Evolutionary conservation across 2,329 filamentous ascomycete species (phyloP).

Genomic region (Hypoxylon sp.): DNA sequence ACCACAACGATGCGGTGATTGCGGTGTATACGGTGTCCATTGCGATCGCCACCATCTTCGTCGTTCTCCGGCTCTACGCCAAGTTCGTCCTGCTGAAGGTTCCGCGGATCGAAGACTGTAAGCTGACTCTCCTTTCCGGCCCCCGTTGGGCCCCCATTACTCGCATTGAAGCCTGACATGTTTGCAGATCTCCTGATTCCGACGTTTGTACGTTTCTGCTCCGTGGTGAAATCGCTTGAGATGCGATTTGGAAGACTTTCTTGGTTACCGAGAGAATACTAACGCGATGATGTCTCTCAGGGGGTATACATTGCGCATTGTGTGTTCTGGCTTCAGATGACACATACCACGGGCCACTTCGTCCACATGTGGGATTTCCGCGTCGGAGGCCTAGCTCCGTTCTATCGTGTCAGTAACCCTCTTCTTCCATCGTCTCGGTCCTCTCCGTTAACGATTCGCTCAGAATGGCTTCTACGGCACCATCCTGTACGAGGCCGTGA

Average conservation of each 20-base stretch:
- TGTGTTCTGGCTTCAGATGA: constrained; percentile 8
- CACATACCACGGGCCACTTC: neutral
- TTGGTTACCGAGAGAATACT: neutral
- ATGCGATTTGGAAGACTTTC: neutral
- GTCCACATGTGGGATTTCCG: constrained; percentile 13
- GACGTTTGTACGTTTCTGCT: neutral
- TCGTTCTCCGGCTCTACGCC: constrained; percentile 8
- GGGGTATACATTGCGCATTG: constrained; percentile 11
- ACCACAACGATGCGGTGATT: constrained; percentile 2
- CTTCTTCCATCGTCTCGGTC: too few species aligned
- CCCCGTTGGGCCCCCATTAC: neutral
- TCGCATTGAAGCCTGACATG: neutral
- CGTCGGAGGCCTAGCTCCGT: neutral
- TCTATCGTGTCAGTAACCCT: too few species aligned
- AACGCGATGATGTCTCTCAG: neutral
- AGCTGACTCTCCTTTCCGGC: neutral
- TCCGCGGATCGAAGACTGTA: constrained; percentile 1
- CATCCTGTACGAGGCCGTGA: neutral
- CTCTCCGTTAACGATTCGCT: neutral
- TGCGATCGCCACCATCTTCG: constrained; percentile 4
- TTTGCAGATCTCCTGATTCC: neutral
- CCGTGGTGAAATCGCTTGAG: too few species aligned
- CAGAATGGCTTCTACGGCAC: constrained; percentile 10
- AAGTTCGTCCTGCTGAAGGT: constrained; percentile 9
- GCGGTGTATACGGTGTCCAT: constrained; percentile 3